Conservation (phyloP, 2,329 filamentous ascomycete genomes). For the Pseudogymnoascus sp. region DNA sequence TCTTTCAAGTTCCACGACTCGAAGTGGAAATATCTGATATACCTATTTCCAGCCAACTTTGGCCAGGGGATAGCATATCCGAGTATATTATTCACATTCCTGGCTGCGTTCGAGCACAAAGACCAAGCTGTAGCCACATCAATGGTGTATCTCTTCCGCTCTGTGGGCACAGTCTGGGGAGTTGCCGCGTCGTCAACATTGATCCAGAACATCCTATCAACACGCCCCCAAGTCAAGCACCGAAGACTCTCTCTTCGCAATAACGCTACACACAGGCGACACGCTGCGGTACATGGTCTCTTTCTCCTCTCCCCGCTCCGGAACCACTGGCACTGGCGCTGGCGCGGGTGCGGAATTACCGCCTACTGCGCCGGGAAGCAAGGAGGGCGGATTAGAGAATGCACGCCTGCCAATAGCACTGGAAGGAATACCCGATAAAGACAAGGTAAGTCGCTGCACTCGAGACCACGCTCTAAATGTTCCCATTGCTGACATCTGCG, state of each 20-base stretch:
- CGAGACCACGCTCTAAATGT: slow-evolving; percentile 4
- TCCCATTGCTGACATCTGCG: slow-evolving; percentile 21
- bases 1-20: slow-evolving; percentile 44
- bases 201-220: slow-evolving; percentile 53
- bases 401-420: slow-evolving; percentile 46
- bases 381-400: background rate
- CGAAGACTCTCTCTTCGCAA: slow-evolving; percentile 48
- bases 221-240: slow-evolving; percentile 27
- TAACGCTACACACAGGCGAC: slow-evolving; percentile 42
- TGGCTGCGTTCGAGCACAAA: slow-evolving; percentile 57
- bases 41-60: slow-evolving; percentile 51
- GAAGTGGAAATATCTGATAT: slow-evolving; percentile 48
- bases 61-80: slow-evolving; percentile 56
- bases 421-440: slow-evolving; percentile 49
- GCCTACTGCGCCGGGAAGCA: background rate
- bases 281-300: slow-evolving; percentile 34
- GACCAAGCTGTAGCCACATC: slow-evolving; percentile 58
- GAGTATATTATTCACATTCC: slow-evolving; percentile 51
- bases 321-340: background rate
- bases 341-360: background rate
- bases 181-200: slow-evolving; percentile 57
- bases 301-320: background rate
- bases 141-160: slow-evolving; percentile 57
- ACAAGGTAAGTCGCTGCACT: slow-evolving; percentile 39
- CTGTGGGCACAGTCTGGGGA: slow-evolving; percentile 56